These are phyloP conservation scores for Penicillium crustosum DNA, from an alignment of 2,329 filamentous ascomycete species.

Conservation along the genomic window DNA sequence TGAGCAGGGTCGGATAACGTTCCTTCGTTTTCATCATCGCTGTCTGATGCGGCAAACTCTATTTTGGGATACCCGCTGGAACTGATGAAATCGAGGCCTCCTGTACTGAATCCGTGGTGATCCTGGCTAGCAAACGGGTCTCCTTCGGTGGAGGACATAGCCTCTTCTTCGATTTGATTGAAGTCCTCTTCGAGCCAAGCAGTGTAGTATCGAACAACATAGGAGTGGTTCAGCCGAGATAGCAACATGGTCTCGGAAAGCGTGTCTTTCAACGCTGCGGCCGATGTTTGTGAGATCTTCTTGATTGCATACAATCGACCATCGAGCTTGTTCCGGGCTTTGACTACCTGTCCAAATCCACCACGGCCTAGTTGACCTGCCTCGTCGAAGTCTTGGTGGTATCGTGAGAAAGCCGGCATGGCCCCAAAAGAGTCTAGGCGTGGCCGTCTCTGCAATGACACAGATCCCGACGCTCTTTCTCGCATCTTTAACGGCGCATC, in stretches of 20 bases:
- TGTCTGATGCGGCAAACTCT: conserved; percentile 65
- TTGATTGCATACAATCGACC: conserved; percentile 95
- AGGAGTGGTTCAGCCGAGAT: conserved; percentile 88
- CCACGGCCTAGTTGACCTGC: conserved; percentile 86
- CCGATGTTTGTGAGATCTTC: conserved; percentile 83
- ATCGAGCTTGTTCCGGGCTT: conserved; percentile 90
- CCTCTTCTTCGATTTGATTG: conserved; percentile 42
- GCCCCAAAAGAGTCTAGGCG: conserved; percentile 64
- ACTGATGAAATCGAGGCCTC: conserved; percentile 90
- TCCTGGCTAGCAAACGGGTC: conserved; percentile 46
- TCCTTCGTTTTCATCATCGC: conserved; percentile 47
- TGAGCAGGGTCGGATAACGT: conserved; percentile 37
- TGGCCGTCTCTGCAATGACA: conserved; percentile 50
- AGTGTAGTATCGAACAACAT: conserved; percentile 86
- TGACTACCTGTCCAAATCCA: conserved; percentile 94
- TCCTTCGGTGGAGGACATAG: conserved; percentile 53
- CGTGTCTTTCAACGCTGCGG: conserved; percentile 60
- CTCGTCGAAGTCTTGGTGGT: conserved; percentile 86
- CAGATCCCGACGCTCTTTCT: conserved; percentile 46
- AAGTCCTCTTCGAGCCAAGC: conserved; percentile 82
- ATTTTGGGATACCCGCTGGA: conserved; percentile 75
- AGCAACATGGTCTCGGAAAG: conserved; percentile 85
- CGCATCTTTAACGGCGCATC: conserved; percentile 40
- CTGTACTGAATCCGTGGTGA: conserved; percentile 62
- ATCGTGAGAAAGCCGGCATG: conserved; percentile 65